Evolutionary conservation across 805 yeast species (phyloP).

Genomic region (Ogataea saltuana): DNA sequence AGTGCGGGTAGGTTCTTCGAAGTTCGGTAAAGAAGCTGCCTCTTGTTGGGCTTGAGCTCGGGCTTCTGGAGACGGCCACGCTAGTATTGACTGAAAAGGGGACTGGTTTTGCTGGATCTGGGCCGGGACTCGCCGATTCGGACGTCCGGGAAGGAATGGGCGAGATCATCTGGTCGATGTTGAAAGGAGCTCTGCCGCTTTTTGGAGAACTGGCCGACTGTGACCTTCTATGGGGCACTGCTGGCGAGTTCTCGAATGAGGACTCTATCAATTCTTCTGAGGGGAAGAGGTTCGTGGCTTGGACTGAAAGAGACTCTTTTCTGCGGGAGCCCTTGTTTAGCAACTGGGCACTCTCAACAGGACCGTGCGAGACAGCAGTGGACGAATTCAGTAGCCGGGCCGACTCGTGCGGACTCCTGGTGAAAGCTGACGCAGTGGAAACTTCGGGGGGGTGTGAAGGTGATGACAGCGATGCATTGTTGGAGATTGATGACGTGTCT

Average conservation of each 20-base stretch:
- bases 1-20: constrained; percentile 28
- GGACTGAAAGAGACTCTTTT: not conserved
- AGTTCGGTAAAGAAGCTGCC: constrained; percentile 13
- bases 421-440: not conserved
- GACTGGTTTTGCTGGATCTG: not conserved
- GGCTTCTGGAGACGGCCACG: not conserved
- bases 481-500: constrained; percentile 5
- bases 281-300: not conserved
- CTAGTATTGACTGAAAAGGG: not conserved
- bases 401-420: not conserved
- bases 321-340: not conserved
- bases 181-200: constrained; percentile 1
- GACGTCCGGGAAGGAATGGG: not conserved
- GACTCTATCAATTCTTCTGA: constrained; percentile 10
- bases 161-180: not conserved
- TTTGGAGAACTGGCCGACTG: constrained; percentile 17
- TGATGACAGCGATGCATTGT: constrained; percentile 3
- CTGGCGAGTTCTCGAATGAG: constrained; percentile 7
- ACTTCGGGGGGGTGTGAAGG: not conserved
- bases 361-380: not conserved
- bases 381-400: no score
- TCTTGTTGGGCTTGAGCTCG: not conserved
- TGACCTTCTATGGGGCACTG: constrained; percentile 17
- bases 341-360: not conserved
- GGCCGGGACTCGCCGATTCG: not conserved